Percentiles rank a stretch among this genome's conserved stretches.
Conservation (phyloP, 1,284 basidiomycete genomes). For the Ustilago tritici region DNA sequence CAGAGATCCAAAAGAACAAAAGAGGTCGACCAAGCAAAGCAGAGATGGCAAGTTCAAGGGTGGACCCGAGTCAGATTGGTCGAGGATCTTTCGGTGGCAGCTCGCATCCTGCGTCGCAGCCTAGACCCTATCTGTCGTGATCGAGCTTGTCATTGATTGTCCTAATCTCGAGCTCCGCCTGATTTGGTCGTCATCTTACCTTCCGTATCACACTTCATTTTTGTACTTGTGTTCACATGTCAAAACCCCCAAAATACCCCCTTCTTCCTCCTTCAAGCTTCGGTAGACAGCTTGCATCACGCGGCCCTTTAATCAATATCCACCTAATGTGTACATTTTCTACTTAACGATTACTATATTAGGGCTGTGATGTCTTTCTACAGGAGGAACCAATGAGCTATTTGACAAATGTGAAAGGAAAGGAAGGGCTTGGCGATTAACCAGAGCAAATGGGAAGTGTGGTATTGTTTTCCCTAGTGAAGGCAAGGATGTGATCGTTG, state of each 20-base stretch:
- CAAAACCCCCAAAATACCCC: background rate
- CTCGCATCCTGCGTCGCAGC: slow-evolving; percentile 19
- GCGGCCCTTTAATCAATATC: slow-evolving; percentile 18
- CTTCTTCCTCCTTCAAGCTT: background rate
- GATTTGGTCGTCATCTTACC: background rate
- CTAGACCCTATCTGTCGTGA: slow-evolving; percentile 27
- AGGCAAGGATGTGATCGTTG: slow-evolving; percentile 74
- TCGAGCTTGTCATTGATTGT: background rate
- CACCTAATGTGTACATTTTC: slow-evolving; percentile 32
- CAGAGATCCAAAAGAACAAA: slow-evolving; percentile 40
- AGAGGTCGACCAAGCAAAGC: slow-evolving; percentile 45
- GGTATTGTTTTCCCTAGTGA: slow-evolving; percentile 65
- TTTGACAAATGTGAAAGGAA: background rate
- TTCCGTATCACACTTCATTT: background rate
- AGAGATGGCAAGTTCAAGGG: slow-evolving; percentile 28
- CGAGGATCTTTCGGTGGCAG: slow-evolving; percentile 13
- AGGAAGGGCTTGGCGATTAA: slow-evolving; percentile 2
- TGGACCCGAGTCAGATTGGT: slow-evolving; percentile 1
- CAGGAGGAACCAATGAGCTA: slow-evolving; percentile 7
- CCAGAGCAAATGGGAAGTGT: slow-evolving; percentile 54
- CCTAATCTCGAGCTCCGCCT: background rate
- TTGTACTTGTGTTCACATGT: slow-evolving; percentile 16
- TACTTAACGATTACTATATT: slow-evolving; percentile 4
- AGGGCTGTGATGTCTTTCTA: slow-evolving; percentile 12
- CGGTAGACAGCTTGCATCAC: background rate